phyloP scores from a whole-genome alignment of 192 early-diverging fungal genomes.

The Coemansia umbellata region DNA sequence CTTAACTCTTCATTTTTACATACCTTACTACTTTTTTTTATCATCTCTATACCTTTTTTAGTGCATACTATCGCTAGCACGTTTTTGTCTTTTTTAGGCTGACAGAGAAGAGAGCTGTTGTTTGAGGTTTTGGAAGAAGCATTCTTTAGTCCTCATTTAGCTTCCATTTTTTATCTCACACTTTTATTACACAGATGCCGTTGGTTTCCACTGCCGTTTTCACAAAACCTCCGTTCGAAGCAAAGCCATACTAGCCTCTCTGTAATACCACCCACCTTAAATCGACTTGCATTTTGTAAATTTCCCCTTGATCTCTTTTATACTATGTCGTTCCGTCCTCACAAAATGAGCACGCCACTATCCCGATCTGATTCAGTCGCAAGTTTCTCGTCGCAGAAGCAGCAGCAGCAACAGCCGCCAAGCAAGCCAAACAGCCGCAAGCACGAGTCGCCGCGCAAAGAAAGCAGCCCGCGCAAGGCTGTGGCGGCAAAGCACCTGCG shows the following conservation, averaged over 20 bases:
- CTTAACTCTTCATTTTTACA: conserved; percentile 4
- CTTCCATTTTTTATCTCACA: not conserved
- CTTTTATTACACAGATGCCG: not conserved
- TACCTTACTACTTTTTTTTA: conserved; percentile 1
- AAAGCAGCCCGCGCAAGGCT: not conserved
- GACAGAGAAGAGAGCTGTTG: not conserved
- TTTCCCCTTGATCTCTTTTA: not conserved
- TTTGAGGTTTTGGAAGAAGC: not conserved
- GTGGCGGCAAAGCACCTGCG: not conserved
- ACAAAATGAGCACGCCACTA: conserved; percentile 5
- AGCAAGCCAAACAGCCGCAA: not conserved
- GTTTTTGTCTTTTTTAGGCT: not conserved
- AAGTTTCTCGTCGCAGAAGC: not conserved
- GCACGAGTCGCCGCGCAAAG: not conserved
- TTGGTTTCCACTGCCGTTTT: not conserved
- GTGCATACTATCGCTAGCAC: not conserved
- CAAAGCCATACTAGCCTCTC: not conserved
- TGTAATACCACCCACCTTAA: not conserved
- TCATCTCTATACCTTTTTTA: not conserved
- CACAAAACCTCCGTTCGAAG: conserved; percentile 10
- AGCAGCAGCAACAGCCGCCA: conserved; percentile 1
- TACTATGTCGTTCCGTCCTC: not conserved
- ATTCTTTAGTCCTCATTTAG: not conserved
- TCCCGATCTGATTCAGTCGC: conserved; percentile 9
- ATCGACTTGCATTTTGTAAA: conserved; percentile 2